Evolutionary conservation across 768 basidiomycete species (phyloP).

Genomic region (Termitomyces heimii): DNA sequence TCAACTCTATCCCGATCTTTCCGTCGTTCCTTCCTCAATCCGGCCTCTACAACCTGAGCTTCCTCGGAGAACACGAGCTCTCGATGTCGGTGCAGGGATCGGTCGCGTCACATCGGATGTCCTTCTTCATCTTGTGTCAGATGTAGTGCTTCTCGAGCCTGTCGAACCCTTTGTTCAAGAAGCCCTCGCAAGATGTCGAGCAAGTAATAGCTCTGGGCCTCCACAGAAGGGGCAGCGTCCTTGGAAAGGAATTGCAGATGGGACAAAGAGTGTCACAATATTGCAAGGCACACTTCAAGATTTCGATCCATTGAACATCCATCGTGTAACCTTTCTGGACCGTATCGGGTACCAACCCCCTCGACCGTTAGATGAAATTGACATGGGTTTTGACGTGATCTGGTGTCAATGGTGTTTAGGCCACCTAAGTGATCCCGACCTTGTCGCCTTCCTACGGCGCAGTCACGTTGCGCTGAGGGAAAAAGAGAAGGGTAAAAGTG

Average conservation of each 20-base stretch:
- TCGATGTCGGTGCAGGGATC: constrained; percentile 94
- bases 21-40: constrained; percentile 68
- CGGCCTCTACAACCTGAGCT: constrained; percentile 35
- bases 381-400: constrained; percentile 78
- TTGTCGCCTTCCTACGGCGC: constrained; percentile 69
- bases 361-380: constrained; percentile 37
- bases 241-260: constrained; percentile 68
- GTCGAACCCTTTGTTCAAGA: constrained; percentile 72
- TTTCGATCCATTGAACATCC: constrained; percentile 62
- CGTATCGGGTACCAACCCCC: constrained; percentile 59
- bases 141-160: constrained; percentile 89
- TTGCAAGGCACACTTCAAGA: constrained; percentile 75
- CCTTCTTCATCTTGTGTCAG: constrained; percentile 81
- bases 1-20: constrained; percentile 73
- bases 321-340: constrained; percentile 46
- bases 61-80: constrained; percentile 49
- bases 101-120: constrained; percentile 88
- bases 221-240: constrained; percentile 18
- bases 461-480: constrained; percentile 54
- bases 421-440: constrained; percentile 72
- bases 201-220: constrained; percentile 21
- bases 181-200: constrained; percentile 43
- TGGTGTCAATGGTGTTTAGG: constrained; percentile 99
- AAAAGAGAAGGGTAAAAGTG: constrained; percentile 33
- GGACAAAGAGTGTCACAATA: constrained; percentile 69